phyloP scores from a whole-genome alignment of 164 flowering plant species.

The Umbilicus rupestris region DNA sequence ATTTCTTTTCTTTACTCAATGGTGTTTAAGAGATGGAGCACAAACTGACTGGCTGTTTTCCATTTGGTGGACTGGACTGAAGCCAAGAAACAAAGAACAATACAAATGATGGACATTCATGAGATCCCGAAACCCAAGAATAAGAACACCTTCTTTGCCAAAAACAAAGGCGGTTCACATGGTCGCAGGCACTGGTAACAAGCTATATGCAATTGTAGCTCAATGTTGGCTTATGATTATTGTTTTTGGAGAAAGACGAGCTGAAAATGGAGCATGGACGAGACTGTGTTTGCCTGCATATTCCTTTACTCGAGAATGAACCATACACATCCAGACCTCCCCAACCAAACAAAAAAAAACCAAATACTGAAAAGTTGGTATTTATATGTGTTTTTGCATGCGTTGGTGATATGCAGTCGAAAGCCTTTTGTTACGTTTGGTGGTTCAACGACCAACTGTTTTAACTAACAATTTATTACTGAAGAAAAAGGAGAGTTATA shows the following conservation, averaged over 20 bases:
- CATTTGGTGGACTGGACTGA: slow-evolving; percentile 36
- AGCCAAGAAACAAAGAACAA: slow-evolving; percentile 96
- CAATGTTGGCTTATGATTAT: not conserved
- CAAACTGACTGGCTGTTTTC: slow-evolving; percentile 11
- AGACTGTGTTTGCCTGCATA: not conserved
- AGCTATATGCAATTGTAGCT: not conserved
- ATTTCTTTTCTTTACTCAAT: too few species aligned
- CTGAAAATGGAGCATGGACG: not conserved
- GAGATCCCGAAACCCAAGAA: slow-evolving; percentile 88
- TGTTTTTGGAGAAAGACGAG: not conserved
- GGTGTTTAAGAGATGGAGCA: not conserved
- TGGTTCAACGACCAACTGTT: too few species aligned
- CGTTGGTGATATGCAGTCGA: too few species aligned
- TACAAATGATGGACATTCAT: slow-evolving; percentile 88
- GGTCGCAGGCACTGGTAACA: slow-evolving; percentile 65
- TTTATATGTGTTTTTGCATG: too few species aligned
- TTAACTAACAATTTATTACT: too few species aligned
- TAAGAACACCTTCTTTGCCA: slow-evolving; percentile 63
- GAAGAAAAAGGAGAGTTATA: too few species aligned
- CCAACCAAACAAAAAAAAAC: too few species aligned
- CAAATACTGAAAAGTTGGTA: too few species aligned
- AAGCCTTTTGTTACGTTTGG: too few species aligned
- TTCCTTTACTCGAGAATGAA: not conserved
- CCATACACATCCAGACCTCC: too few species aligned
- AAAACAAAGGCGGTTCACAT: slow-evolving; percentile 68